Evolutionary conservation across 106 monocot species (phyloP), one percentile per base, ranked within the genome.

Genomic region (Alisma plantagoaquatica): DNA sequence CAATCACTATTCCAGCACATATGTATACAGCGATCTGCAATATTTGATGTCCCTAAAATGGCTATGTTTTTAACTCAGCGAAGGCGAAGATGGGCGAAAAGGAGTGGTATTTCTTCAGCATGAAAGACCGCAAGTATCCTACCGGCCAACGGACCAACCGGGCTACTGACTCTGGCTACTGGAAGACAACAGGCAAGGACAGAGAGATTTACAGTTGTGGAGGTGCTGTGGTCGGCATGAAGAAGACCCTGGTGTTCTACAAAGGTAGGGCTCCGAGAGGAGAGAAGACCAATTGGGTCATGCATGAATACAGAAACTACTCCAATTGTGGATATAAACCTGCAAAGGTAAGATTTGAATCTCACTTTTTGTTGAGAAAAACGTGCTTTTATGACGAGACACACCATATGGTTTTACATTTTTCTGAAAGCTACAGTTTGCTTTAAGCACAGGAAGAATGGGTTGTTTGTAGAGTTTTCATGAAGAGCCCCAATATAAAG

Each of bases 191-290:
- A 0, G 86, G 86, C 29, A 87, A 81, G 27, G 86, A 87, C 51
- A 87, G 81, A 74, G 86, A 87, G 59, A 81, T 87, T 32, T 81
- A 77, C 68, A 63, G 77, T 3, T 61, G 51, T 21, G 77, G 71
- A 9, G n/a, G n/a, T n/a, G 52, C 50, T 9, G 23, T 70, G 46
- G 74, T 81, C 15, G 86, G 86, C 10, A 81, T 87, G 86, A 87
- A 87, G 81, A 87, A 87, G 41, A 87, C 86, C 47, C 65, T 87
- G 20, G 86, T 87, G 20, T 87, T 87, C 69, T 87, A 87, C 65
- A 87, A 69, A 43, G 86, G 86, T 7, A 81, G 86, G 38, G 86
- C 86, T 33, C 86, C 86, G 2, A 77, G 66, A 55, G 86, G 86
- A 1, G 86, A 81, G 65, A 87, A 87, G 61, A 77, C 77, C 43